Conservation (phyloP, 2,329 filamentous ascomycete species). For the Fusarium fracticaudum region DNA sequence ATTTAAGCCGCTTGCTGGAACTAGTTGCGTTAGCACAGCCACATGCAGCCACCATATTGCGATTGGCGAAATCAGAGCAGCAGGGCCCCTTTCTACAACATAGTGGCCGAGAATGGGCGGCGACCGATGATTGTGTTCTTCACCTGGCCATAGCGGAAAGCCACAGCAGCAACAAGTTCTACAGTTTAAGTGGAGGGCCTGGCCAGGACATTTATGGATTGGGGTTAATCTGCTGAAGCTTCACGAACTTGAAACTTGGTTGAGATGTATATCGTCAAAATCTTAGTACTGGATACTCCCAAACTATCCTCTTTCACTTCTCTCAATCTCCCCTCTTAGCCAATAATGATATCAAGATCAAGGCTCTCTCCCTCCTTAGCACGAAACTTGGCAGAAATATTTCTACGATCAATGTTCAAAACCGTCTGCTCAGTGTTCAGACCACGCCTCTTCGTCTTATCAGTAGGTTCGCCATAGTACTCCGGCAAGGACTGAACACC, state of each 20-base stretch:
- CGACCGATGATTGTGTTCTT: too few relatives aligned
- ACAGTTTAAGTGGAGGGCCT: not conserved
- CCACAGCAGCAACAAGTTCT: too few relatives aligned
- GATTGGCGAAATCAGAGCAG: not conserved
- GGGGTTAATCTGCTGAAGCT: too few relatives aligned
- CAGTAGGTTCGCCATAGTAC: slow-evolving; percentile 26
- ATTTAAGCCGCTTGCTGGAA: not conserved
- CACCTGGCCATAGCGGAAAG: too few relatives aligned
- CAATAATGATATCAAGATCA: slow-evolving; percentile 32
- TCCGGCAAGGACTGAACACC: slow-evolving; percentile 32
- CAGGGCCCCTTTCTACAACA: not conserved
- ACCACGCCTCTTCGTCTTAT: slow-evolving; percentile 3
- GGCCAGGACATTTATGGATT: not conserved
- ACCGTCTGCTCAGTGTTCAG: slow-evolving; percentile 19
- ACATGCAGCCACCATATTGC: not conserved
- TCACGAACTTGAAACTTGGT: too few relatives aligned
- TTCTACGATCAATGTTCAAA: slow-evolving; percentile 28
- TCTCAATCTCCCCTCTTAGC: not conserved
- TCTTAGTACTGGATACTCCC: not conserved
- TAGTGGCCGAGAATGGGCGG: too few relatives aligned
- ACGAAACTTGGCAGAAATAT: slow-evolving; percentile 23
- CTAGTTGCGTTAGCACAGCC: not conserved
- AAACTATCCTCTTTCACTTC: accelerated
- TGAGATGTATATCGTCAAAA: not conserved
- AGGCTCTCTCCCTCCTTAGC: slow-evolving; percentile 27